Evolutionary conservation across 495 filamentous ascomycete genomes (phyloP).

Genomic region (Penicillium canescens): DNA sequence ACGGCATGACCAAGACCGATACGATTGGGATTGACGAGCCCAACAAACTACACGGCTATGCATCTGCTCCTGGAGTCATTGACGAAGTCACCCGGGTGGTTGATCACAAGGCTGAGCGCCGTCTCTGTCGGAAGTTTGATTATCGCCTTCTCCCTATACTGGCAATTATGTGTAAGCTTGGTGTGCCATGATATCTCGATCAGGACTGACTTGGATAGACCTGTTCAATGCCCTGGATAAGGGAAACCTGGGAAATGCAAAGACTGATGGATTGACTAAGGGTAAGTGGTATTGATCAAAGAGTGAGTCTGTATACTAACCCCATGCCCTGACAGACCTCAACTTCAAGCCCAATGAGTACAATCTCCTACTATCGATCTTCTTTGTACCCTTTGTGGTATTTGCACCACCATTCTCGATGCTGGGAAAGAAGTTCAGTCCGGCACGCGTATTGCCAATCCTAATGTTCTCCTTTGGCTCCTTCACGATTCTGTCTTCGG

Average conservation of each 20-base stretch:
- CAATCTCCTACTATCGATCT: slow-evolving; percentile 70
- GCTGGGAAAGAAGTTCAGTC: slow-evolving; percentile 67
- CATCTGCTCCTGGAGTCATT: slow-evolving; percentile 28
- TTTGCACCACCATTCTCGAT: slow-evolving; percentile 67
- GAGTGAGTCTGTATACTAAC: background rate
- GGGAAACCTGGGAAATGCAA: slow-evolving; percentile 68
- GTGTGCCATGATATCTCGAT: background rate
- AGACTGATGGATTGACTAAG: slow-evolving; percentile 58
- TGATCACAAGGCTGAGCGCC: slow-evolving; percentile 55
- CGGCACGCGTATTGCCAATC: slow-evolving; percentile 61
- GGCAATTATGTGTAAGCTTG: slow-evolving; percentile 59
- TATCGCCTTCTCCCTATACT: slow-evolving; percentile 61
- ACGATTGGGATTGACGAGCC: slow-evolving; percentile 27
- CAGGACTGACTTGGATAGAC: slow-evolving; percentile 25
- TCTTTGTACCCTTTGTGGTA: slow-evolving; percentile 77
- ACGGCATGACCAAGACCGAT: slow-evolving; percentile 23
- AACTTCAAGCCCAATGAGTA: slow-evolving; percentile 64
- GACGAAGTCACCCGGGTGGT: slow-evolving; percentile 40
- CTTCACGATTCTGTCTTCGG: slow-evolving; percentile 56
- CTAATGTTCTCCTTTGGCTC: slow-evolving; percentile 69
- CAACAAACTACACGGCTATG: slow-evolving; percentile 28
- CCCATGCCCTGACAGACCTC: slow-evolving; percentile 40
- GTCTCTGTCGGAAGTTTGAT: slow-evolving; percentile 66
- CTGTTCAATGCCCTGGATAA: slow-evolving; percentile 68
- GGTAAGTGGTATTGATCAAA: slow-evolving; percentile 29